These are phyloP conservation scores for Barbarea vulgaris DNA, from an alignment of 345 rosid genomes.

Conservation along the genomic window DNA sequence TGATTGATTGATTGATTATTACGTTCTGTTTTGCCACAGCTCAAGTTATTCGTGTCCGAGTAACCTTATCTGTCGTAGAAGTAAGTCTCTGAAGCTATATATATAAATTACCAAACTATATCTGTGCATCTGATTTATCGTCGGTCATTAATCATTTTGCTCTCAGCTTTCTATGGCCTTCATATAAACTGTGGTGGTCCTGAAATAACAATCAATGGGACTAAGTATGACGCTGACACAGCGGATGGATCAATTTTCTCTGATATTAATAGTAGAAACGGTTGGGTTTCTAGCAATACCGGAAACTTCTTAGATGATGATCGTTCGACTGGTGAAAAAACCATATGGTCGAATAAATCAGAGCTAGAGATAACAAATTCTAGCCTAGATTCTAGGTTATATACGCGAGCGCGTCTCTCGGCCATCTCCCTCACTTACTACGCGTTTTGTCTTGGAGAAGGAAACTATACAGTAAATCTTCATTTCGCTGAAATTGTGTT, in stretches of 20 bases:
- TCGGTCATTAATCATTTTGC: background rate
- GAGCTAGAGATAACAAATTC: slow-evolving; percentile 28
- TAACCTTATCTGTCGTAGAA: background rate
- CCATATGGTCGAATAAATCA: slow-evolving; percentile 33
- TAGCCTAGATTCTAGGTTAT: slow-evolving; percentile 47
- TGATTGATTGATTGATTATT: slow-evolving; percentile 17
- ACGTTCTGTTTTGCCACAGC: slow-evolving; percentile 21
- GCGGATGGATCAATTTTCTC: slow-evolving; percentile 30
- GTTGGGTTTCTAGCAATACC: slow-evolving; percentile 70
- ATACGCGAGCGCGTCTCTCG: slow-evolving; percentile 49
- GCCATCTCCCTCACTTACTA: slow-evolving; percentile 68
- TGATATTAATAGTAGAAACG: slow-evolving; percentile 17
- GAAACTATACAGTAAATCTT: slow-evolving; percentile 61
- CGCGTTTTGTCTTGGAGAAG: slow-evolving; percentile 53
- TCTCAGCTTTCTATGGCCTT: slow-evolving; percentile 53
- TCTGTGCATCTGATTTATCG: background rate
- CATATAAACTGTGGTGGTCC: slow-evolving; percentile 68
- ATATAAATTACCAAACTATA: background rate
- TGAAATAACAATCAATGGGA: slow-evolving; percentile 36
- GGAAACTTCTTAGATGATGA: slow-evolving; percentile 66
- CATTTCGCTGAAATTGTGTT: slow-evolving; percentile 79
- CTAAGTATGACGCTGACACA: slow-evolving; percentile 52
- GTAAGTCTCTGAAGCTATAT: slow-evolving; percentile 36
- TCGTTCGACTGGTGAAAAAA: slow-evolving; percentile 29
- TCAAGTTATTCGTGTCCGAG: slow-evolving; percentile 26